Evolutionary conservation across 139 green algal species (phyloP), one percentile per base, ranked within the genome.

Genomic region (Medakamo hakoo): DNA sequence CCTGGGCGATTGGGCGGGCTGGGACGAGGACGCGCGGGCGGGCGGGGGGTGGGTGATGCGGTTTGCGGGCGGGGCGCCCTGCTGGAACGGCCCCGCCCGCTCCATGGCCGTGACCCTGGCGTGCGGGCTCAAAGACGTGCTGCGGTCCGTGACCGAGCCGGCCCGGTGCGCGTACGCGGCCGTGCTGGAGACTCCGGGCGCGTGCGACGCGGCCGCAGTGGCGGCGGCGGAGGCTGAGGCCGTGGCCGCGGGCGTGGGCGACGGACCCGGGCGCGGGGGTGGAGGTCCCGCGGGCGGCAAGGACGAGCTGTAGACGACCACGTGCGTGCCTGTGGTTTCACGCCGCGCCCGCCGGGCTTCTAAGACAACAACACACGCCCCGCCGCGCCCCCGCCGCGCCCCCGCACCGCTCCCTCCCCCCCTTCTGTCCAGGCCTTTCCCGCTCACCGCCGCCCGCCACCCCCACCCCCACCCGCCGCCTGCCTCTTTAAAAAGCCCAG

Each of bases 111-210:
- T 89, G 2, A 68, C 63, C 16, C 26, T 91, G 30, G 52, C 62
- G 52, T 95, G 88, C 62, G 87, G 84, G 23, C 28, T 28, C 0
- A 60, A 69, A 3, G 79, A 93, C 60, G 20, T 66, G 30, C 59
- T 93, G 18, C 58, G 30, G 1, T 64, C 74, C n/a, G 82, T 88
- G 20, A 69, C 69, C 27, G 88, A 95, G 76, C 87, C 88, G 26
- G 73, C 58, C 29, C 76, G 79, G 0, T 95, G 88, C 68, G 74
- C 81, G 56, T 95, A 95, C 67, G 55, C 55, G 0, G 79, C 76
- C 1, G 66, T 70, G 58, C 62, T 94, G 24, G 52, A 49, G 28
- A 94, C 80, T 0, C 86, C 86, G 0, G 72, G 71, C 4, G 76
- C 77, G 4, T 95, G 88, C 80, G 74, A 57, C 1, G 32, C 64